Evolutionary conservation across 352 stramenopile species (phyloP).

Genomic region (Globisporangium cederbergense): DNA sequence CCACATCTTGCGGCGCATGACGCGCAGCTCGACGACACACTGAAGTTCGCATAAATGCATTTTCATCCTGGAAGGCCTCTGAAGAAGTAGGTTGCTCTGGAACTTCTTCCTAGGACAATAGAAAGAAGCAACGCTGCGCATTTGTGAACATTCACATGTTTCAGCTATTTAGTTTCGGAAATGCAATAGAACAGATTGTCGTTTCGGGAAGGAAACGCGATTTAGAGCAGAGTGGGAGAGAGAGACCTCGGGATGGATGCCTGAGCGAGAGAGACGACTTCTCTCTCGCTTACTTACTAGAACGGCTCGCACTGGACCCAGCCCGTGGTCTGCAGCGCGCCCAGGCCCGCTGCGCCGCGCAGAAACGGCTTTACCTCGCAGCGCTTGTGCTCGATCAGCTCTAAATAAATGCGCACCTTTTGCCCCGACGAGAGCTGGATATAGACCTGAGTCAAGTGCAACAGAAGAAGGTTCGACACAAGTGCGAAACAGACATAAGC

Average conservation of each 20-base stretch:
- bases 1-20: too few relatives aligned
- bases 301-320: conserved; percentile 67
- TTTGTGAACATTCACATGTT: not conserved
- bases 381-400: conserved; percentile 45
- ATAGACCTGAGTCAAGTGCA: conserved; percentile 32
- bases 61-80: not conserved
- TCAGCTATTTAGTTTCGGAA: not conserved
- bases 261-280: not conserved
- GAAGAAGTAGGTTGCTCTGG: not conserved
- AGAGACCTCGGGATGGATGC: not conserved
- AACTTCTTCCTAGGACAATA: not conserved
- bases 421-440: conserved; percentile 61
- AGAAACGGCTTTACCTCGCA: conserved; percentile 68
- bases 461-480: not conserved
- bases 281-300: conserved; percentile 16
- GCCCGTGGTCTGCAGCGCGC: conserved; percentile 46
- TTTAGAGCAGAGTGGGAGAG: not conserved
- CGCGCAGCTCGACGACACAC: too few relatives aligned
- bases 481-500: not conserved
- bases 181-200: not conserved
- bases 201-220: not conserved
- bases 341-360: conserved; percentile 39
- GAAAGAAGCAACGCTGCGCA: not conserved
- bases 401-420: conserved; percentile 61
- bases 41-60: not conserved